phyloP scores from a whole-genome alignment of 1,284 basidiomycete species.

The Leccinum olivaceoglutinosum region DNA sequence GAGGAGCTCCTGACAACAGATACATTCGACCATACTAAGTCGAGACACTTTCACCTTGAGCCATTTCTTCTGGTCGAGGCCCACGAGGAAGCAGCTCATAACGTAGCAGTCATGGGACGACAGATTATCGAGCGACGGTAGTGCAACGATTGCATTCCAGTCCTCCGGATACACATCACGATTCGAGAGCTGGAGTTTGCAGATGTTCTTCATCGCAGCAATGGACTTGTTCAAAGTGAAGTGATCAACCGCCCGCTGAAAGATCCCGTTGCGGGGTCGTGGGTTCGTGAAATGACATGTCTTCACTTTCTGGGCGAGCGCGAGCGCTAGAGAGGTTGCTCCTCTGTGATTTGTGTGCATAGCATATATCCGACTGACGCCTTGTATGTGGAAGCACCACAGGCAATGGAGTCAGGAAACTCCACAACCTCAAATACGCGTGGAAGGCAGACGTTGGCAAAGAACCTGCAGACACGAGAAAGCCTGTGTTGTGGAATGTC shows the following conservation, averaged over 20 bases:
- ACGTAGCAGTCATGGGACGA: background rate
- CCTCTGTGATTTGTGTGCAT: background rate
- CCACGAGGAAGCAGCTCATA: background rate
- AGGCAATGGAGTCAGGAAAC: background rate
- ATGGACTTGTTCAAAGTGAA: background rate
- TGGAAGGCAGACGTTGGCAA: no score
- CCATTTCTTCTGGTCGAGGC: background rate
- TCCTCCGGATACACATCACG: background rate
- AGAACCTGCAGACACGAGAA: no score
- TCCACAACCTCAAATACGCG: background rate
- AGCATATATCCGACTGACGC: background rate
- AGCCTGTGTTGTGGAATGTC: no score
- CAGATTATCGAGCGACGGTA: background rate
- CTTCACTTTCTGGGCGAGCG: background rate
- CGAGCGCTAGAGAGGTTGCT: background rate
- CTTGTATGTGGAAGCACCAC: background rate
- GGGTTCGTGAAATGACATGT: background rate
- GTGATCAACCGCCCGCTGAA: background rate
- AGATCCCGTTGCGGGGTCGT: background rate
- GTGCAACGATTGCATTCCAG: background rate
- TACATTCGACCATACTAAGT: background rate
- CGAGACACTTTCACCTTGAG: slow-evolving; percentile 38
- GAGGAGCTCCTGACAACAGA: background rate
- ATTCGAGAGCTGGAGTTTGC: background rate
- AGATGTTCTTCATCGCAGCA: background rate